Conservation (phyloP, 805 yeast genomes). For the Metschnikowia sp. region DNA sequence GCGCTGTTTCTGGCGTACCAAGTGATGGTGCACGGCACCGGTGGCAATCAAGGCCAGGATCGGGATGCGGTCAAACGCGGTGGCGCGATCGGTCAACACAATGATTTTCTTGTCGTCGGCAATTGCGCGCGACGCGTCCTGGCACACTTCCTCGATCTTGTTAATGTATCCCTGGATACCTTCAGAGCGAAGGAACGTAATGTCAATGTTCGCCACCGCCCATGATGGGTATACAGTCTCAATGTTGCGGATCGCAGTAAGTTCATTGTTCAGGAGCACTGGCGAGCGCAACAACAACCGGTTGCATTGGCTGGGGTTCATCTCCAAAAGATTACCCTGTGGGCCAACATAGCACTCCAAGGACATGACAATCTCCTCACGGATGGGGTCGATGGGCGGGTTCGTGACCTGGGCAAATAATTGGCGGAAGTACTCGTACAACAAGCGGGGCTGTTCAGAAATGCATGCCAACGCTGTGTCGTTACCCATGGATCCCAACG, state of each 20-base stretch:
- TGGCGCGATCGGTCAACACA: conserved; percentile 68
- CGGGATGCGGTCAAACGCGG: conserved; percentile 63
- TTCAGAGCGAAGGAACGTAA: conserved; percentile 78
- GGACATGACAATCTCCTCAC: conserved; percentile 96
- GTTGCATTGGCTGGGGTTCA: conserved; percentile 89
- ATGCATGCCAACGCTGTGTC: conserved; percentile 94
- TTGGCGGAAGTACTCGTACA: conserved; percentile 93
- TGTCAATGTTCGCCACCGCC: conserved; percentile 80
- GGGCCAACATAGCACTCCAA: conserved; percentile 97
- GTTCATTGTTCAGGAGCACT: conserved; percentile 67
- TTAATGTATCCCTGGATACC: conserved; percentile 83
- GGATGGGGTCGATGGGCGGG: conserved; percentile 97
- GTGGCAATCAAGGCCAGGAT: conserved; percentile 87
- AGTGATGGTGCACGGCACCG: conserved; percentile 95
- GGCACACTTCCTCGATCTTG: conserved; percentile 83
- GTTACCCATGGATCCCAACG: conserved; percentile 98
- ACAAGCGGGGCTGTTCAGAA: conserved; percentile 84
- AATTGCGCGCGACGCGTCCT: conserved; percentile 82
- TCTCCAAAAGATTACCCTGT: conserved; percentile 93
- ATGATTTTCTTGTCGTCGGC: conserved; percentile 70
- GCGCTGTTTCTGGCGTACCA: conserved; percentile 93
- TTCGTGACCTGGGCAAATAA: conserved; percentile 97
- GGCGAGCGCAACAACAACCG: conserved; percentile 82
- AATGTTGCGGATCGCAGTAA: conserved; percentile 71
- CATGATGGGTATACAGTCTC: conserved; percentile 78